Conservation (phyloP, 139 green algal species). For the Chlorokybus atmophyticus region DNA sequence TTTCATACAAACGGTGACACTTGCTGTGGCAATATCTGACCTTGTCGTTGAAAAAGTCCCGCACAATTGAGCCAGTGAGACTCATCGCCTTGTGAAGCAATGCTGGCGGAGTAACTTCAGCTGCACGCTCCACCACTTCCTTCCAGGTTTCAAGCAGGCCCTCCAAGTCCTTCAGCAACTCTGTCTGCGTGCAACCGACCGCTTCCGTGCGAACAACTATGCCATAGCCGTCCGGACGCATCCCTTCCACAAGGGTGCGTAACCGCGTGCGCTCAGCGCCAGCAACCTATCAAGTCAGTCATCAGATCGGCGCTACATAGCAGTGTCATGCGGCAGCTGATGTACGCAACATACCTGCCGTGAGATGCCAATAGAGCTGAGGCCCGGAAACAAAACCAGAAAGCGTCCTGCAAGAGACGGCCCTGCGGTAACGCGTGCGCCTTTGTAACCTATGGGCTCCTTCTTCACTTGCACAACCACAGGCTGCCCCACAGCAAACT, state of each 20-base stretch:
- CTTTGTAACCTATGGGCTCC: slow-evolving; percentile 16
- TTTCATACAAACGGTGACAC: too few species aligned
- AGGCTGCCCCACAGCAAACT: neutral
- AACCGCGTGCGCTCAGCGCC: slow-evolving; percentile 5
- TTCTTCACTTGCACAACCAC: slow-evolving; percentile 24
- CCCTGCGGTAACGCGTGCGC: slow-evolving; percentile 1
- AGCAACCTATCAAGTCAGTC: too few species aligned
- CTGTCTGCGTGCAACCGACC: neutral
- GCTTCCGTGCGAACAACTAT: slow-evolving; percentile 11
- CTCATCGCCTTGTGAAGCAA: neutral
- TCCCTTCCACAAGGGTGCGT: neutral
- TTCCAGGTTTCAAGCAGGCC: neutral
- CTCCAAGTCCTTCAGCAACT: slow-evolving; percentile 3
- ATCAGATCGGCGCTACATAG: too few species aligned
- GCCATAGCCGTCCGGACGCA: slow-evolving; percentile 3
- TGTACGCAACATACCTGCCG: too few species aligned
- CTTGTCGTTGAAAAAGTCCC: slow-evolving; percentile 1
- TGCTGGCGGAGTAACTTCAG: neutral
- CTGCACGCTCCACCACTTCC: slow-evolving; percentile 1
- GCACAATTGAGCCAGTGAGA: neutral
- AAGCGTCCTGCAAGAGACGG: slow-evolving; percentile 11
- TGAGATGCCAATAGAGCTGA: neutral
- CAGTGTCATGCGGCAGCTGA: too few species aligned
- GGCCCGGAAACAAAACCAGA: neutral
- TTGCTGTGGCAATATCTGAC: neutral